Base-by-base conservation (phyloP, 305 asterid species). In the Rubia balearica region DNA sequence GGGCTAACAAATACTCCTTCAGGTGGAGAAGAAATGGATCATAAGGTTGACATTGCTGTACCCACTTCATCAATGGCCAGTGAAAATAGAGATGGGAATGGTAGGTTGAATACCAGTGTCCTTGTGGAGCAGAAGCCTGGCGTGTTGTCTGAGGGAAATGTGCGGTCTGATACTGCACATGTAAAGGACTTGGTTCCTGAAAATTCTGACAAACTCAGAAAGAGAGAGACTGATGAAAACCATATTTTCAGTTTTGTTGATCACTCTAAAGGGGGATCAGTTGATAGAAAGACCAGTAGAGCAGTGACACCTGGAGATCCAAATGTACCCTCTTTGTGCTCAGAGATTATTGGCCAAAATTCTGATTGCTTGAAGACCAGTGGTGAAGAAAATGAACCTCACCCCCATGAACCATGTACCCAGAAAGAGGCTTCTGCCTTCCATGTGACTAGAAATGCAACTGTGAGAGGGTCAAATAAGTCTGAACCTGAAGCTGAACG, bases 21-120 rank as follows among this genome's bases (percentile, higher is more conserved):
- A 56, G 69, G 72, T 61, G 48, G 45, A 43, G 80, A 83, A 61
- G 86, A 76, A 46, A 57, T 55, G 13, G 78, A 81, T 46, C 75
- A 51, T 57, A 68, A 76, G 12, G 80, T 55, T 67, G 81, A 72
- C 69, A 57, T 61, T 72, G 71, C 75, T 14, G 63, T 65, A 65
- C 69, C 46, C 57, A 42, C 73, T 65, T 40, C 66, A n/a, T 65
- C 69, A 2, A 17, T 3, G 33, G 14, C 69, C 4, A 41, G 13
- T 65, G 69, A 65, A 24, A 65, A 65, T 65, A 73, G 77, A 64
- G 82, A 71, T 48, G 64, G 69, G 63, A 72, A 45, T 63, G 76
- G 78, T 60, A 74, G 71, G 64, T 68, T 67, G 48, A 71, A 51
- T 46, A 61, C 68, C 43, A 73, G 46, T 46, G 57, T 51, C 70